Evolutionary conservation across 2,329 filamentous ascomycete genomes (phyloP).

Genomic region (Penicillium sp.): DNA sequence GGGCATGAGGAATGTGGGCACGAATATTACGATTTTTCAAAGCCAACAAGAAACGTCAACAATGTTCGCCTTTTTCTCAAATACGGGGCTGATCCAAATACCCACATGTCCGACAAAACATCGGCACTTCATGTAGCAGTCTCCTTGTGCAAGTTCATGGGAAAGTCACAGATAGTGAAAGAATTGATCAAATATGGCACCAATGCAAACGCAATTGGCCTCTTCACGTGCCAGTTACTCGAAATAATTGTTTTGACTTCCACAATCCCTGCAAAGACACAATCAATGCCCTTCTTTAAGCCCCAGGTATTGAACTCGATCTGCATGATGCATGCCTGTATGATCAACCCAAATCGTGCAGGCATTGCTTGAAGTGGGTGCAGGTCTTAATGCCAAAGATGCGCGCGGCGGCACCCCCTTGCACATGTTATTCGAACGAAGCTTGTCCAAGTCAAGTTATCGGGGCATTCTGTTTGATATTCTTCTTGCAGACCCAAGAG

Average conservation of each 20-base stretch:
- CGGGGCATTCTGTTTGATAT: no score
- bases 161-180: background rate
- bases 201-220: background rate
- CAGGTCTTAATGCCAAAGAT: no score
- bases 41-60: background rate
- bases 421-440: no score
- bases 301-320: background rate
- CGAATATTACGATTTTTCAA: background rate
- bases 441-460: no score
- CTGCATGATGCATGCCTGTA: background rate
- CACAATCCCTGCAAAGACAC: background rate
- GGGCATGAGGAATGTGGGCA: background rate
- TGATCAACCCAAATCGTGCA: no score
- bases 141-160: background rate
- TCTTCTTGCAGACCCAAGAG: no score
- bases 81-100: background rate
- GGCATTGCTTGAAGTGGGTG: no score
- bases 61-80: background rate
- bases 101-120: background rate
- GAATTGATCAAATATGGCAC: background rate
- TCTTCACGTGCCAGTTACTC: background rate
- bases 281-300: background rate
- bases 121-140: background rate
- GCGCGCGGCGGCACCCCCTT: no score
- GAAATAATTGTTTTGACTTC: fast-evolving